Percentiles rank a stretch among this genome's conserved stretches.
phyloP scores from a whole-genome alignment of 2,329 filamentous ascomycete species.

The Thielaviopsis populi region DNA sequence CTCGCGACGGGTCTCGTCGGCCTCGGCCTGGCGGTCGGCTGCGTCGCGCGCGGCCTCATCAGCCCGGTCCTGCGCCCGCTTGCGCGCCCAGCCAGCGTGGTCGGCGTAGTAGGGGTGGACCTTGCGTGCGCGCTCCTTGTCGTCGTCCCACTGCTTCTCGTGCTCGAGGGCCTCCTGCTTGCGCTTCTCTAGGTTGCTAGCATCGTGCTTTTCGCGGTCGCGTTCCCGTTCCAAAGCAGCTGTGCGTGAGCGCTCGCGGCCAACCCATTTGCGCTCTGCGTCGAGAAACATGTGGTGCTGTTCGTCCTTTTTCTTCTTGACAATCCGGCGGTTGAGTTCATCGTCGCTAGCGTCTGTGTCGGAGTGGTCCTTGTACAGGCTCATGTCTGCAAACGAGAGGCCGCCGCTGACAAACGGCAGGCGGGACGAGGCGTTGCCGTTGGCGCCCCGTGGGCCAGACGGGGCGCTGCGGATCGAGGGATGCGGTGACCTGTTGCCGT shows the following conservation, averaged over 20 bases:
- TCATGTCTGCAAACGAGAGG: constrained; percentile 31
- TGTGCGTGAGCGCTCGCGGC: constrained; percentile 69
- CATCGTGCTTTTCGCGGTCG: constrained; percentile 63
- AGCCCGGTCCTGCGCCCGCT: constrained; percentile 56
- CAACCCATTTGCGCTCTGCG: constrained; percentile 79
- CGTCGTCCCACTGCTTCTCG: constrained; percentile 70
- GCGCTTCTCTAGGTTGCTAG: constrained; percentile 46
- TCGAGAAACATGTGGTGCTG: constrained; percentile 69
- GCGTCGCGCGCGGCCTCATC: constrained; percentile 67
- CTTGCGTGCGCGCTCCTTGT: constrained; percentile 60
- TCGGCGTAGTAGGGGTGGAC: constrained; percentile 75
- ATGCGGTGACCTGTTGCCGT: constrained; percentile 9
- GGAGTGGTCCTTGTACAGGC: constrained; percentile 49
- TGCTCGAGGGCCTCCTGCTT: constrained; percentile 53
- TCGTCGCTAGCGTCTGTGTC: constrained; percentile 78
- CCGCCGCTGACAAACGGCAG: constrained; percentile 61
- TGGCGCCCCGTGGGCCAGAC: constrained; percentile 54
- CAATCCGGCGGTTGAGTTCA: constrained; percentile 60
- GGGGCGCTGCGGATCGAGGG: constrained; percentile 52
- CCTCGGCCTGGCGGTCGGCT: constrained; percentile 64
- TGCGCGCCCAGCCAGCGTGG: constrained; percentile 68
- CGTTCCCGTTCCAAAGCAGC: constrained; percentile 76
- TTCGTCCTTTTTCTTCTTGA: constrained; percentile 58
- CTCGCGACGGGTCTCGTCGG: constrained; percentile 55
- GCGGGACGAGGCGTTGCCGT: constrained; percentile 32